Percentiles rank a stretch among this genome's conserved stretches.
Conservation (phyloP, 768 basidiomycete species). For the Trametes cinnabarina region DNA sequence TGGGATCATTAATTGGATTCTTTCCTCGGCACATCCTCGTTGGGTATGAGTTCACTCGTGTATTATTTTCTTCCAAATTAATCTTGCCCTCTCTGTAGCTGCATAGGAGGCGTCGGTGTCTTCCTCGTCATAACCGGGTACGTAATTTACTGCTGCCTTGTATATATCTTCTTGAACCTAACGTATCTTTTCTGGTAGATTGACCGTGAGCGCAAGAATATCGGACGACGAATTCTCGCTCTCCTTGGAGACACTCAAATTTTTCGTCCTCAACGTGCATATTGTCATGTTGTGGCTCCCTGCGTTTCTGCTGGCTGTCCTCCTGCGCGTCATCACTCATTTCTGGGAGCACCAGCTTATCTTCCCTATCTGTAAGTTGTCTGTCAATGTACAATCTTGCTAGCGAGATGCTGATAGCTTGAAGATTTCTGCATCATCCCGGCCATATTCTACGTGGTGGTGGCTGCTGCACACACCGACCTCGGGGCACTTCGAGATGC, state of each 20-base stretch:
- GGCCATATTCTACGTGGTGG: slow-evolving; percentile 77
- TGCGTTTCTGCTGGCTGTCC: slow-evolving; percentile 71
- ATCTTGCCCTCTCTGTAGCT: slow-evolving; percentile 37
- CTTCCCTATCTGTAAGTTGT: slow-evolving; percentile 76
- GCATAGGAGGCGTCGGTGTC: slow-evolving; percentile 94
- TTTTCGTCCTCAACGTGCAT: slow-evolving; percentile 63
- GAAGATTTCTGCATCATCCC: slow-evolving; percentile 82
- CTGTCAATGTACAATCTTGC: neutral
- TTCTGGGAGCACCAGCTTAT: slow-evolving; percentile 84
- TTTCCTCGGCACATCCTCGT: slow-evolving; percentile 96
- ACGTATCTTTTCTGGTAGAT: slow-evolving; percentile 44
- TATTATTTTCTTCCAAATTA: neutral
- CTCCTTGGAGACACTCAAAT: slow-evolving; percentile 59
- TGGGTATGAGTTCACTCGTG: slow-evolving; percentile 52
- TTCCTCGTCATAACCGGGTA: slow-evolving; percentile 91
- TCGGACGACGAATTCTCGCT: slow-evolving; percentile 75
- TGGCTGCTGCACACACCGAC: slow-evolving; percentile 60
- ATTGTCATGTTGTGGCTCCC: slow-evolving; percentile 76
- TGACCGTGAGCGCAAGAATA: slow-evolving; percentile 83
- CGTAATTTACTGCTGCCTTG: slow-evolving; percentile 25
- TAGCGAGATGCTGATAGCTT: neutral
- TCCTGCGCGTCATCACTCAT: slow-evolving; percentile 78
- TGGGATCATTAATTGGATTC: slow-evolving; percentile 88
- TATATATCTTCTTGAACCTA: too few relatives aligned
- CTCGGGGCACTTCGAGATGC: slow-evolving; percentile 53